These are phyloP conservation scores for Calvatia gigantea DNA, from an alignment of 768 basidiomycete genomes.

Conservation along the genomic window DNA sequence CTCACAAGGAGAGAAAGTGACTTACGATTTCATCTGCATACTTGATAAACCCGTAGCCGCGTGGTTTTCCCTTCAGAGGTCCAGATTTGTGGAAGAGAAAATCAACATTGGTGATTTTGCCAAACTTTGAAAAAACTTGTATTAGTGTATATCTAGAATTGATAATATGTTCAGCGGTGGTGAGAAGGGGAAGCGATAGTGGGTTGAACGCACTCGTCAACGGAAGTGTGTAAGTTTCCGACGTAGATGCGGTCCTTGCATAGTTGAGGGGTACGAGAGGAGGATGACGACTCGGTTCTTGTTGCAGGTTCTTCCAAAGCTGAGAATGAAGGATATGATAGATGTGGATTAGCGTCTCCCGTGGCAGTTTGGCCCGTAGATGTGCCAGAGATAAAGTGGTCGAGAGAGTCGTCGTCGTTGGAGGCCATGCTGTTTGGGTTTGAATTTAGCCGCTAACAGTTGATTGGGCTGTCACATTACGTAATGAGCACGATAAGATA, in stretches of 20 bases:
- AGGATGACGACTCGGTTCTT: constrained; percentile 1
- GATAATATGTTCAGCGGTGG: background rate
- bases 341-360: background rate
- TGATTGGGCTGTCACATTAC: no score
- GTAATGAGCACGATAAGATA: no score
- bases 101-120: constrained; percentile 90
- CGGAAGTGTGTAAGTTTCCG: constrained; percentile 82
- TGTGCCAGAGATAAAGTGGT: constrained; percentile 5
- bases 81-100: constrained; percentile 96
- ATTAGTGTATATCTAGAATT: constrained; percentile 76
- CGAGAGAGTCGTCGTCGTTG: constrained; percentile 8
- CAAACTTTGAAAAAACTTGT: constrained; percentile 88
- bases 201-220: constrained; percentile 68
- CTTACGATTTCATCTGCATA: constrained; percentile 77
- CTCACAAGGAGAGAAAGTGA: constrained; percentile 21
- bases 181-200: background rate
- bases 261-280: constrained; percentile 12
- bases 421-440: constrained; percentile 3
- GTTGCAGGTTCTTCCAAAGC: background rate
- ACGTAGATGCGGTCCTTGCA: constrained; percentile 82
- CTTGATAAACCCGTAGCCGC: constrained; percentile 95
- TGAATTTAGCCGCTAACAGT: no score
- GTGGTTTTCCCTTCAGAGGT: constrained; percentile 82
- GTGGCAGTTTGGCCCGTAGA: background rate
- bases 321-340: constrained; percentile 6